A percentile compares a stretch with the other conserved stretches of the same genome.
phyloP scores from a whole-genome alignment of 768 basidiomycete genomes.

The Lentinula edodes region DNA sequence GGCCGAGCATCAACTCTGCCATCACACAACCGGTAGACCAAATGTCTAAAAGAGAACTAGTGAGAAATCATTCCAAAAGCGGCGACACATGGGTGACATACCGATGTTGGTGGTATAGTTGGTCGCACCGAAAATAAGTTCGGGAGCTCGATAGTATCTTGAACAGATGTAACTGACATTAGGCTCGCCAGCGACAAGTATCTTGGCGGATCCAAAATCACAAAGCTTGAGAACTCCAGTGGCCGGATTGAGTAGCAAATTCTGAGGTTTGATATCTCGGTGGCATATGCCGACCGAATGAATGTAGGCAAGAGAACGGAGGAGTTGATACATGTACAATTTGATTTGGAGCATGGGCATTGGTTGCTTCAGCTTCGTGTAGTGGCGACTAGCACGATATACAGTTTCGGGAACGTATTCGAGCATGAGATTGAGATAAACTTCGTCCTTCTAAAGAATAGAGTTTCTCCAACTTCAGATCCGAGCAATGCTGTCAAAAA shows the following conservation, averaged over 20 bases:
- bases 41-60: slow-evolving; percentile 55
- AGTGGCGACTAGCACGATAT: slow-evolving; percentile 97
- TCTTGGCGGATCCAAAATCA: slow-evolving; percentile 99
- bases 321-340: slow-evolving; percentile 98
- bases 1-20: slow-evolving; percentile 99
- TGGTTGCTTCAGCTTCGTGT: slow-evolving; percentile 98
- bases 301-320: slow-evolving; percentile 98
- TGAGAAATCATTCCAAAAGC: slow-evolving; percentile 2
- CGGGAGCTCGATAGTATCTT: slow-evolving; percentile 97
- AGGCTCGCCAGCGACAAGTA: slow-evolving; percentile 94
- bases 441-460: slow-evolving; percentile 87
- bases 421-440: slow-evolving; percentile 97
- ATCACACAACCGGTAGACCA: slow-evolving; percentile 99
- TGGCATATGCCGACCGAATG: slow-evolving; percentile 99
- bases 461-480: slow-evolving; percentile 8
- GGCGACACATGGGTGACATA: slow-evolving; percentile 19
- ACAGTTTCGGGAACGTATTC: slow-evolving; percentile 99
- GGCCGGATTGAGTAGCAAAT: slow-evolving; percentile 92
- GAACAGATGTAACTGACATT: slow-evolving; percentile 99
- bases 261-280: slow-evolving; percentile 99
- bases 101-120: slow-evolving; percentile 99
- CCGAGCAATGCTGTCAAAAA: neutral
- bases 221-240: slow-evolving; percentile 97
- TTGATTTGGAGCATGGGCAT: slow-evolving; percentile 99
- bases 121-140: slow-evolving; percentile 98